Conservation (phyloP, 129 eudicot genomes). For the Glebionis coronaria region DNA sequence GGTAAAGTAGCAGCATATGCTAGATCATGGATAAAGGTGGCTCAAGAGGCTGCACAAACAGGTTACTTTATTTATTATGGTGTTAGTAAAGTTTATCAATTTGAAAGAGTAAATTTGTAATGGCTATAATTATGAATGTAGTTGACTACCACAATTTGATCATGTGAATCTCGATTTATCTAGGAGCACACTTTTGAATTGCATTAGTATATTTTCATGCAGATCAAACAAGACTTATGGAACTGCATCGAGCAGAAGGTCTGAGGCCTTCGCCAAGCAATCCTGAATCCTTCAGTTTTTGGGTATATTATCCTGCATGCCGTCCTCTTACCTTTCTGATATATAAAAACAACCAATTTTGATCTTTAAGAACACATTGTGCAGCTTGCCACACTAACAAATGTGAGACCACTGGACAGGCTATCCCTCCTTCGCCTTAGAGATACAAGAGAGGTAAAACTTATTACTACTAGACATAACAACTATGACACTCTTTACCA, state of each 20-base stretch:
- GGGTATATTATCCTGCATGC: slow-evolving; percentile 52
- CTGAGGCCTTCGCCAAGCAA: slow-evolving; percentile 82
- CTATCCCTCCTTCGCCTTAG: slow-evolving; percentile 73
- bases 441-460: slow-evolving; percentile 80
- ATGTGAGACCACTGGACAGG: slow-evolving; percentile 79
- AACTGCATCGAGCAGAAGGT: slow-evolving; percentile 82
- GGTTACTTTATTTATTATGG: slow-evolving; percentile 33
- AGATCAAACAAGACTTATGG: slow-evolving; percentile 73
- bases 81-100: not conserved
- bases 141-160: not conserved
- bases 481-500: too few relatives aligned
- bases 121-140: not conserved
- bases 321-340: not conserved
- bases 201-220: not conserved
- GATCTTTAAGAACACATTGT: slow-evolving; percentile 5
- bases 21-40: slow-evolving; percentile 64
- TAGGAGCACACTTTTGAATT: not conserved
- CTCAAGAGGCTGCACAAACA: slow-evolving; percentile 81
- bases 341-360: not conserved
- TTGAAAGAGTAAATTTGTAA: not conserved
- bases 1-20: slow-evolving; percentile 72
- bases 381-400: slow-evolving; percentile 79
- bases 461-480: too few relatives aligned
- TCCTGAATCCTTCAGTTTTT: slow-evolving; percentile 96
- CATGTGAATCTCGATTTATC: not conserved